Base-by-base conservation (phyloP, 495 filamentous ascomycete species). In the Neurospora sp. region DNA sequence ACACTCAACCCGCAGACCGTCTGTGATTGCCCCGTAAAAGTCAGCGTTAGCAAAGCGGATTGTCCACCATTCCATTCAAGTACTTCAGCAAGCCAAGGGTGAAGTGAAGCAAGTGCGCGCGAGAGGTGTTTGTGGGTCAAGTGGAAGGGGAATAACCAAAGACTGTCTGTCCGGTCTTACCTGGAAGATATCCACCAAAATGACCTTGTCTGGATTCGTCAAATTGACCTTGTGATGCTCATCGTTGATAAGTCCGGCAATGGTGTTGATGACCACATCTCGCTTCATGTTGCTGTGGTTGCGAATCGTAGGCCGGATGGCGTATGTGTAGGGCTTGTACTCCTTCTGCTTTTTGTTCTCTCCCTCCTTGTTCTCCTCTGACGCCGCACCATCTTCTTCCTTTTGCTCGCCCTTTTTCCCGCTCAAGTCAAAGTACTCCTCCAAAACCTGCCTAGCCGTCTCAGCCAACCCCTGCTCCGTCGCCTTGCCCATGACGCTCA, bases 111-210 rank as follows among this genome's bases (percentile, higher is more conserved):
- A n/a, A 35, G 42, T 45, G 17, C 17, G 42, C 42, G 17, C 17
- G 42, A n/a, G 40, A 40, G 8, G 14, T n/a, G 42, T 45, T 45
- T 45, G 42, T n/a, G 42, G 42, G 17, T 45, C 42, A 10, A 45
- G 42, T 17, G 42, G 16, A 53, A 4, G 20, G 41, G 41, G 4
- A 48, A 53, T 6, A 8, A 8, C 42, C 45, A 9, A 53, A 53
- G n/a, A 22, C 9, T 40, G 8, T 40, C 39, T 12, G 16, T 17
- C 3, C 10, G 14, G 20, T 14, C 88, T 79, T 84, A 96, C 95
- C 87, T 96, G 90, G 79, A 92, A 95, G 27, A 99, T 85, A 76
- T 97, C 93, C 40, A 99, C 90, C 42, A 98, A 81, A 75, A 99
- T 94, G 39, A 96, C 86, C 73, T 92, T 83, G 81, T 98, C 94